Evolutionary conservation across 495 filamentous ascomycete species (phyloP), one percentile per base, ranked within the genome.

Genomic region (Xylona heveae): DNA sequence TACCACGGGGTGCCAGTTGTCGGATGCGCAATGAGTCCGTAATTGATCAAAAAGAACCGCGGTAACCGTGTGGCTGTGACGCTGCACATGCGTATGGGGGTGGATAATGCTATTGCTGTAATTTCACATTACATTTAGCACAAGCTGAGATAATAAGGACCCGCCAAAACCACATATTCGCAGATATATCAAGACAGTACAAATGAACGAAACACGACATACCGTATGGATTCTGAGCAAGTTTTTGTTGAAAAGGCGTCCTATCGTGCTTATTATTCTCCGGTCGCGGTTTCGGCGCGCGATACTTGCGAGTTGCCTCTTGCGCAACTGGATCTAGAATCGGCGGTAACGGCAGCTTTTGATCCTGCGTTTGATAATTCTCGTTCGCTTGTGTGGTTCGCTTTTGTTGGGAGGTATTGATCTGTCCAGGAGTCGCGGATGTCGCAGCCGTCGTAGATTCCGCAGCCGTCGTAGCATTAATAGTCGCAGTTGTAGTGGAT

Each of bases 171-270:
- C 21, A 20, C 4, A 60, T 37, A 16, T n/a, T n/a, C n/a, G n/a
- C n/a, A n/a, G n/a, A n/a, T n/a, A n/a, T n/a, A n/a, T n/a, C n/a
- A n/a, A n/a, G n/a, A n/a, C n/a, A n/a, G n/a, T 38, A 21, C 10
- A 23, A 2, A 9, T 12, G 15, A 17, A 12, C 17, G 28, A 17
- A 14, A 24, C 6, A 16, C 52, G 50, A 3, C 43, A 9, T 60
- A 71, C 71, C 74, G 39, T 64, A 78, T 5, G 67, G 58, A 38
- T 74, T 76, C 25, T 59, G 54, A 3, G 42, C 46, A 1, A 76
- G 50, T 36, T 62, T 55, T 37, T 52, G 42, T 42, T 65, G 63
- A 40, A 69, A 63, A 2, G 37, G 24, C 7, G 54, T 59, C 31
- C 44, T 43, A 30, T 7, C 23, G 12, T 53, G 36, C 30, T 41